Conservation (phyloP, 176 grass and related monocot species). For the Calamus simplicifolius region DNA sequence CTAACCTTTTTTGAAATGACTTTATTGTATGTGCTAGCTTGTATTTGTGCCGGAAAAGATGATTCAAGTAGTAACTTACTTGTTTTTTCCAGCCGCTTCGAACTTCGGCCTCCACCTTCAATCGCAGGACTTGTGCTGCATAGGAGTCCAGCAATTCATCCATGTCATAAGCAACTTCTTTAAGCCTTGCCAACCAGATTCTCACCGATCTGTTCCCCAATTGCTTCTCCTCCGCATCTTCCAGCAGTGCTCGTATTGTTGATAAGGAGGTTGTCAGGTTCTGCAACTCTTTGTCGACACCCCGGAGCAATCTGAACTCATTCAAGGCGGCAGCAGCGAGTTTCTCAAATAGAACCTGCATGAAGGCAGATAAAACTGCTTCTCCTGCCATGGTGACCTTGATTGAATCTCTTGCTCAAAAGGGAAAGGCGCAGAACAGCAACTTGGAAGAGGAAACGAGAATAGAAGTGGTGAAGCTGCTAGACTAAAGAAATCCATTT, state of each 20-base stretch:
- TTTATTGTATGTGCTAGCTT: conserved; percentile 41
- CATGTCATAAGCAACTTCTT: conserved; percentile 52
- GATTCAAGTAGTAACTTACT: conserved; percentile 34
- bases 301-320: conserved; percentile 36
- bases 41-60: conserved; percentile 29
- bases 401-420: no score
- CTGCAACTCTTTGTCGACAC: conserved; percentile 36
- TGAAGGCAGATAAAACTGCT: conserved; percentile 55
- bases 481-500: no score
- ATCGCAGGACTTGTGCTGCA: conserved; percentile 26
- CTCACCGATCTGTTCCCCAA: conserved; percentile 37
- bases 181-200: conserved; percentile 53
- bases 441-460: no score
- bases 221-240: conserved; percentile 70
- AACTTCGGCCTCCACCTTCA: conserved; percentile 24
- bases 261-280: conserved; percentile 38
- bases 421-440: no score
- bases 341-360: conserved; percentile 65
- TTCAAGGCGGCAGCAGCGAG: conserved; percentile 33
- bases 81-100: conserved; percentile 27
- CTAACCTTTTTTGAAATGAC: neutral
- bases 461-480: no score
- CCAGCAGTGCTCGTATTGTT: conserved; percentile 42
- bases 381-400: conserved; percentile 14
- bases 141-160: conserved; percentile 67